Conservation (phyloP, 805 yeast genomes). For the Candida michaelii region DNA sequence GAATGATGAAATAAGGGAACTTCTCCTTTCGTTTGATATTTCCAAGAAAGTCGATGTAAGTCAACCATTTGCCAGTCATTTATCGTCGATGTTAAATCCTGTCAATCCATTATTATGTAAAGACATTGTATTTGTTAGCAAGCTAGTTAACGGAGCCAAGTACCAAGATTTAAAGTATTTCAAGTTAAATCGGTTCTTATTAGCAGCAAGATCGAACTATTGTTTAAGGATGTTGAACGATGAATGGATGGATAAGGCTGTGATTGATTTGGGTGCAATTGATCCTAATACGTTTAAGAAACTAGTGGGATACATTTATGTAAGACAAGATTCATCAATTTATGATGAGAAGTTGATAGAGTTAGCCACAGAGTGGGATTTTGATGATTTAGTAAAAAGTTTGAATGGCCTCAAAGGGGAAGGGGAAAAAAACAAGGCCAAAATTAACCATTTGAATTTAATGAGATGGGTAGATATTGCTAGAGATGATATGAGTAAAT, state of each 20-base stretch:
- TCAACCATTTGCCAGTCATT: slow-evolving; percentile 73
- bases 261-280: slow-evolving; percentile 16
- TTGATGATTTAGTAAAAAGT: slow-evolving; percentile 37
- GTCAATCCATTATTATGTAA: slow-evolving; percentile 23
- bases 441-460: slow-evolving; percentile 31
- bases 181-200: slow-evolving; percentile 28
- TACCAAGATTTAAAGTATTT: slow-evolving; percentile 17
- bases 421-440: slow-evolving; percentile 22
- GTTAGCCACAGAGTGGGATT: slow-evolving; percentile 24
- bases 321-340: slow-evolving; percentile 31
- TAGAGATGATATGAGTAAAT: slow-evolving; percentile 29
- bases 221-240: slow-evolving; percentile 20
- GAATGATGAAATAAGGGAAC: slow-evolving; percentile 60
- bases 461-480: slow-evolving; percentile 35
- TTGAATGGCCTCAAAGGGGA: slow-evolving; percentile 20
- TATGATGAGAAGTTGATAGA: slow-evolving; percentile 15
- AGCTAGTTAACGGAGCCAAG: slow-evolving; percentile 17
- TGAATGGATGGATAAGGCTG: slow-evolving; percentile 11
- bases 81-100: slow-evolving; percentile 47
- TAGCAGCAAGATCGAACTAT: slow-evolving; percentile 35
- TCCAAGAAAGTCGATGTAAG: slow-evolving; percentile 64
- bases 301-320: slow-evolving; percentile 31
- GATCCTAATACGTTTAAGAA: slow-evolving; percentile 22
- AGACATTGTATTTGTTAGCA: slow-evolving; percentile 33
- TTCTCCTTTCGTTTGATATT: slow-evolving; percentile 60